Evolutionary conservation across 768 basidiomycete genomes (phyloP).

Genomic region (Hortiboletus flavorubellus): DNA sequence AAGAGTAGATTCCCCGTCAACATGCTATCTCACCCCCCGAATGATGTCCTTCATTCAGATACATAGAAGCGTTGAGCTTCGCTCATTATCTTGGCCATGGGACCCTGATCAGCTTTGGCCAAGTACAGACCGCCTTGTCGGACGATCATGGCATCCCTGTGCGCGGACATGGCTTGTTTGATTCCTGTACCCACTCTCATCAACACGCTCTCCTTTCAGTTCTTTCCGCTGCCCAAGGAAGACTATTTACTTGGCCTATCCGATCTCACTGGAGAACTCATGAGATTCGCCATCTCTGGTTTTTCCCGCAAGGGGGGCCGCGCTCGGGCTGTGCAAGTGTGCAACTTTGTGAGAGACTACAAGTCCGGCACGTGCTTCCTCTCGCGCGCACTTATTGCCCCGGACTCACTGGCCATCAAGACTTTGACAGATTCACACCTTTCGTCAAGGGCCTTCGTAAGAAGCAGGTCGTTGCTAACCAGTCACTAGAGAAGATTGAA

Average conservation of each 20-base stretch:
- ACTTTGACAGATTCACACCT: constrained; percentile 75
- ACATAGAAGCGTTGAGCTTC: constrained; percentile 91
- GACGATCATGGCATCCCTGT: constrained; percentile 65
- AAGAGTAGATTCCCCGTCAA: constrained; percentile 48
- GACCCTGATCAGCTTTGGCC: constrained; percentile 60
- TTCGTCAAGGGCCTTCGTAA: constrained; percentile 71
- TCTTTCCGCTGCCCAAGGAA: constrained; percentile 67
- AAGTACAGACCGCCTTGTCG: constrained; percentile 63
- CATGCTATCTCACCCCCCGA: constrained; percentile 1
- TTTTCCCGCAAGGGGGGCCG: constrained; percentile 66
- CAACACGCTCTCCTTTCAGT: constrained; percentile 42
- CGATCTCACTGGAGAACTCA: constrained; percentile 94
- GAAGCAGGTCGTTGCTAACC: constrained; percentile 82
- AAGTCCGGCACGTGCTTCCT: constrained; percentile 52
- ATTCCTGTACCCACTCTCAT: constrained; percentile 3
- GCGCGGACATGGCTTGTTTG: constrained; percentile 29
- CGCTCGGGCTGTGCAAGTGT: constrained; percentile 57
- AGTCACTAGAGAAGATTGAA: constrained; percentile 95
- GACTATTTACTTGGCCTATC: constrained; percentile 93
- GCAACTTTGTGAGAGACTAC: constrained; percentile 69
- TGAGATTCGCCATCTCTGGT: constrained; percentile 90
- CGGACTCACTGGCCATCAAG: constrained; percentile 34
- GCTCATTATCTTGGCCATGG: constrained; percentile 76
- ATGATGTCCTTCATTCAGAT: constrained; percentile 37
- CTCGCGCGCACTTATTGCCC: background rate